Evolutionary conservation across 2,329 filamentous ascomycete genomes (phyloP).

Genomic region (Exophiala viscosa): DNA sequence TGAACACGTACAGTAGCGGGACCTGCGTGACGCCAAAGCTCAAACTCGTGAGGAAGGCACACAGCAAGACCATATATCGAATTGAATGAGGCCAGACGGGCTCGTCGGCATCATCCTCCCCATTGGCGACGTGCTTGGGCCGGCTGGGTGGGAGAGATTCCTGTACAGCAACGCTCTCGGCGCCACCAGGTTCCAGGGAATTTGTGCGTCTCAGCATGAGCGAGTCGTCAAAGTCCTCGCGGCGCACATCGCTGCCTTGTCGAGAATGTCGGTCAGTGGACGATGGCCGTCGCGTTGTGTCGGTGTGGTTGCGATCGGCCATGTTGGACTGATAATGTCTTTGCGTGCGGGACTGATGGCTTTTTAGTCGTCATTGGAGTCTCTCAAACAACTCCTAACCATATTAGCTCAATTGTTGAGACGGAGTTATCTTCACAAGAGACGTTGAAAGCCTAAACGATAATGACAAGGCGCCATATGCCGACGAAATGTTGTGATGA

Average conservation of each 20-base stretch:
- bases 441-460: too few relatives aligned
- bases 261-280: conserved; percentile 1
- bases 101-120: background rate
- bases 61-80: conserved; percentile 42
- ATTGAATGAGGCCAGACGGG: conserved; percentile 16
- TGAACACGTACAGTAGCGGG: conserved; percentile 61
- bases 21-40: conserved; percentile 51
- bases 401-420: too few relatives aligned
- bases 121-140: conserved; percentile 2
- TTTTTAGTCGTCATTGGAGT: too few relatives aligned
- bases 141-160: conserved; percentile 9
- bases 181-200: conserved; percentile 20
- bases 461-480: too few relatives aligned
- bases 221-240: conserved; percentile 14
- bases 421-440: too few relatives aligned
- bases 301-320: background rate
- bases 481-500: too few relatives aligned
- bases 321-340: too few relatives aligned
- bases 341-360: too few relatives aligned
- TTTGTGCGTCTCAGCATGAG: conserved; percentile 21
- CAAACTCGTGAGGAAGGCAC: conserved; percentile 57
- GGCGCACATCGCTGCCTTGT: background rate
- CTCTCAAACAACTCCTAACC: too few relatives aligned
- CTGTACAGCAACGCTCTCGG: conserved; percentile 23
- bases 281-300: background rate